Base-by-base conservation (phyloP, 2,329 filamentous ascomycete species). In the Penicillium sp. region DNA sequence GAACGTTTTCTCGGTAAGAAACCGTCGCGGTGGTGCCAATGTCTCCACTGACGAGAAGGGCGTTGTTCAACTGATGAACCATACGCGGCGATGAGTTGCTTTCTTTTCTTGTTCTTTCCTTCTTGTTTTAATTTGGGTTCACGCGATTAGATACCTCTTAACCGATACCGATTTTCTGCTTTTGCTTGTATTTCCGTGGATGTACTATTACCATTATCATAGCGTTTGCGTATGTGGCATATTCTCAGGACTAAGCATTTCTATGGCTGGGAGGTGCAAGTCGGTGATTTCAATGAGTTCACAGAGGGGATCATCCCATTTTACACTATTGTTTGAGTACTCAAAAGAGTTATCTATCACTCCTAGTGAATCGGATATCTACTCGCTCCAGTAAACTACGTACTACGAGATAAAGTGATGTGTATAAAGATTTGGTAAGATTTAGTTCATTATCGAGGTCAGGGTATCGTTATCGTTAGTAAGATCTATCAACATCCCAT, bases 11-110 rank as follows among this genome's bases (percentile, higher is more conserved):
- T 60, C 53, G 23, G 75, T 78, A 50, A 69, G 73, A 3, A 61
- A 63, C 29, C 71, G 67, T 44, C 72, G 72, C 19, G 71, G 72
- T 3, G 65, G 71, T 19, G 62, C 66, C 4, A 65, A 61, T 15
- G 62, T 76, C n/a, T 66, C 66, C 19, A 58, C 73, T 3, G 74
- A 78, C 58, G 69, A 73, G 29, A 72, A 71, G 21, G 76, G 76
- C 2, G 71, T 78, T 11, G 71, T 76, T 51, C 66, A 67, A 26
- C 70, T 69, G 29, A 41, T 41, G 35, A 41, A 41, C 11, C 35
- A 15, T 21, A 30, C 29, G 19, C 45, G n/a, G 47, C 47, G 8
- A 50, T 50, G 29, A 26, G 9, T 47, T 21, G n/a, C 45, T 47
- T 5, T 47, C 9, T 45, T 41, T 41, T 41, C 3, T 15, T 38